These are phyloP conservation scores for Mycena kentingensis DNA, from an alignment of 768 basidiomycete genomes.

Conservation along the genomic window DNA sequence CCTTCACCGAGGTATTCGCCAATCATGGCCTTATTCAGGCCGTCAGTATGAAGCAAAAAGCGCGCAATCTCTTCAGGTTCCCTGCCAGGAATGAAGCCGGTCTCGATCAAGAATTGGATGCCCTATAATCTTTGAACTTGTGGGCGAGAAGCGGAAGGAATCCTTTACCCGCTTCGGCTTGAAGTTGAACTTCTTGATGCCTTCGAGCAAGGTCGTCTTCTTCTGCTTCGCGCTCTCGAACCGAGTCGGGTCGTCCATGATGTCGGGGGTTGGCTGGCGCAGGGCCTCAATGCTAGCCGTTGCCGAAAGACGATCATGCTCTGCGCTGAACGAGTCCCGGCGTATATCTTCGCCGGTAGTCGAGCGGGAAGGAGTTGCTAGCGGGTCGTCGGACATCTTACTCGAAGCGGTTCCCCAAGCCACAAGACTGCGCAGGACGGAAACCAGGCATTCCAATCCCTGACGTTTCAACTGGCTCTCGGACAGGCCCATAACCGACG, in stretches of 20 bases:
- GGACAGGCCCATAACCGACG: conserved; percentile 65
- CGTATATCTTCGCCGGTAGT: conserved; percentile 55
- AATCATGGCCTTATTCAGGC: conserved; percentile 92
- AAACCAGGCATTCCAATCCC: conserved; percentile 91
- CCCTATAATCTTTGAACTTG: conserved; percentile 53
- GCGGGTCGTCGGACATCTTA: conserved; percentile 45
- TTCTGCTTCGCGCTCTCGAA: conserved; percentile 97
- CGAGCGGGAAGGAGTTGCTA: conserved; percentile 43
- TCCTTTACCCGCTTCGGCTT: conserved; percentile 91
- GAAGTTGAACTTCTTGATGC: conserved; percentile 97
- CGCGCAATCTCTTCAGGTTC: conserved; percentile 77
- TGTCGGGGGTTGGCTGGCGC: conserved; percentile 74
- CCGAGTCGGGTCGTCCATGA: conserved; percentile 84
- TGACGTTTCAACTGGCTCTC: conserved; percentile 87
- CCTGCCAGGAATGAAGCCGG: conserved; percentile 78
- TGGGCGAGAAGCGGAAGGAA: neutral
- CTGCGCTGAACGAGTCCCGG: conserved; percentile 55
- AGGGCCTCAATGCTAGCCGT: conserved; percentile 54
- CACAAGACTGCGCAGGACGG: conserved; percentile 86
- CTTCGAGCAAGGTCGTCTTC: conserved; percentile 92
- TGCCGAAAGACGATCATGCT: conserved; percentile 57
- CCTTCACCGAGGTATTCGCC: conserved; percentile 98
- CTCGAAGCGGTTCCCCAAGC: conserved; percentile 77
- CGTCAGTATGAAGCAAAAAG: conserved; percentile 88
- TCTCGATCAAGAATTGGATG: conserved; percentile 82